Base-by-base conservation (phyloP, 1,139 yeast genomes). In the Lodderomyces pseudojiufengensis region DNA sequence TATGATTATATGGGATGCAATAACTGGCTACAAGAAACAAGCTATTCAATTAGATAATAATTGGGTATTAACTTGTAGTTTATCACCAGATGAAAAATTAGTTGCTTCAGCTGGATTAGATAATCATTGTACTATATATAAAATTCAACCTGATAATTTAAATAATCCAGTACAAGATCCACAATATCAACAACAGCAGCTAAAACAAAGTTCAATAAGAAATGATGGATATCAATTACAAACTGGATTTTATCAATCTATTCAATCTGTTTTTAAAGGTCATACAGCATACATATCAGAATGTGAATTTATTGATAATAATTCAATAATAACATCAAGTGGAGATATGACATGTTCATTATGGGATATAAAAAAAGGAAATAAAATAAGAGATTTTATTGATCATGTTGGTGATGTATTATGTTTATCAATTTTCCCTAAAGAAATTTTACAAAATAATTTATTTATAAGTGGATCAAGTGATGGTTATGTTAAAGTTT, bases 361-460 rank as follows among this genome's bases (percentile, higher is more conserved):
- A 40, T 90, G 97, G 97, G 96, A 90, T 55, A 66, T 86, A 21
- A 65, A 70, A 21, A 76, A 75, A 44, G 81, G 85, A 1, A 63
- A 63, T 20, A 68, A 73, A 44, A 59, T 73, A 1, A 61, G 76
- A 24, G 81, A 78, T 32, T 85, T 74, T 54, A 61, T 76, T 9
- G 95, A 84, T 41, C 95, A 88, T 59, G 58, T 83, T 20, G 95
- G 95, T 5, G 96, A 86, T 55, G 86, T 90, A 13, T 63, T 85
- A 38, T 67, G 80, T 25, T 50, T 87, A 39, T 63, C 67, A 20
- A 59, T 61, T 35, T 63, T 47, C 53, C 47, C 54, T 43, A 38
- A 31, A 20, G 36, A 44, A 9, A 37, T 62, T 9, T 36, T 54
- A 32, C 46, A 36, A 16, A 50, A 52, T 33, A 51, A 52, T 33